Conservation (phyloP, 768 basidiomycete species). For the Suillus spraguei region DNA sequence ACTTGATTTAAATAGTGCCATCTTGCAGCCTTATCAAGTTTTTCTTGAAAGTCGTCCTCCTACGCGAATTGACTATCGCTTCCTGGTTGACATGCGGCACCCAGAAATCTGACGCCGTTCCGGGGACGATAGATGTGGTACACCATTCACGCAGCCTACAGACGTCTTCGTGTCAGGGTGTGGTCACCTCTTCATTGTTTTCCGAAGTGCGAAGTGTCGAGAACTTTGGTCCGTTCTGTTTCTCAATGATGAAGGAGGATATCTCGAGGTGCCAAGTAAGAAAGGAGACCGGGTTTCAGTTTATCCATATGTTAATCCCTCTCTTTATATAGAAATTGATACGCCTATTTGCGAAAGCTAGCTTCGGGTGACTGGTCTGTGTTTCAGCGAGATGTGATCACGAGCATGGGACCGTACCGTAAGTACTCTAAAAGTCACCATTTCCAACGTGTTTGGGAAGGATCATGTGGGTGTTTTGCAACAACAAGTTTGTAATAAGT, state of each 20-base stretch:
- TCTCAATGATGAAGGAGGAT: conserved; percentile 1
- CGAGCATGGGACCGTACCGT: background rate
- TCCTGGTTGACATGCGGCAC: background rate
- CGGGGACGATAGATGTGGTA: background rate
- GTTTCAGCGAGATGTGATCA: background rate
- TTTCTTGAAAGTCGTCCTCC: background rate
- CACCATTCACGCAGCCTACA: background rate
- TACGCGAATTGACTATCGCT: background rate
- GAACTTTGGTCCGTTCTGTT: background rate
- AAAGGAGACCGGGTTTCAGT: background rate
- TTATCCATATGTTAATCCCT: background rate
- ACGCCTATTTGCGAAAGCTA: background rate
- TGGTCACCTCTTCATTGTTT: background rate
- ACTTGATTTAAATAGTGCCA: background rate
- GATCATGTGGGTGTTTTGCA: background rate
- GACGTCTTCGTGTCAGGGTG: background rate
- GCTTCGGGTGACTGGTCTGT: conserved; percentile 4
- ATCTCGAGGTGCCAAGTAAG: background rate
- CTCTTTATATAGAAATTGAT: background rate
- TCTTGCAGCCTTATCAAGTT: background rate
- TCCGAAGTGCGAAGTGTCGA: background rate
- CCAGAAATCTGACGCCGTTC: background rate
- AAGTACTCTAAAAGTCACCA: background rate
- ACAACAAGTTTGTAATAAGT: background rate
- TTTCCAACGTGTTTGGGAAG: background rate